Base-by-base conservation (phyloP, 331 rosid species). In the Spiraea crenata region DNA sequence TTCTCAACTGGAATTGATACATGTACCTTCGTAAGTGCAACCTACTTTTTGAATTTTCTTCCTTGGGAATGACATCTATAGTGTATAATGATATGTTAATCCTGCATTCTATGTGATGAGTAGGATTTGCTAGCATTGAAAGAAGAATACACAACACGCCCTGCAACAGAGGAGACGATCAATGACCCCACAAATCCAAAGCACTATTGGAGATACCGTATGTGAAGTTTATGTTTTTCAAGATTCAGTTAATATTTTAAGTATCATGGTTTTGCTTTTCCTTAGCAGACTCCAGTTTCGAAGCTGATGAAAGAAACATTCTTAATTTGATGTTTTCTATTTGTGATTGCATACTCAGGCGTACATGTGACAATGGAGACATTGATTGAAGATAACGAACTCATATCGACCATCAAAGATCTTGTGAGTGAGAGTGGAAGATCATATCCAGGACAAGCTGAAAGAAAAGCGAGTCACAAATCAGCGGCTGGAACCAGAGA, bases 201-300 rank as follows among this genome's bases (percentile, higher is more conserved):
- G 83, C 99, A 93, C 76, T 93, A 93, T 72, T 93, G 99, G 99
- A 86, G 99, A 93, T 93, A 60, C 70, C 99, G 99, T 93, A 86
- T n/a, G 96, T 78, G 40, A 78, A 57, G 47, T 48, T 41, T 76
- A 65, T 54, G 51, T 42, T 40, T 44, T 63, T 61, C 17, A 40
- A 54, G 7, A 54, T 49, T 46, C 15, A 40, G 3, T 42, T 12
- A 38, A 55, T 6, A 25, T 25, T 25, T 47, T 4, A 20, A 20
- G 42, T 40, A n/a, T 55, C 16, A 14, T 40, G 12, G 2, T 37
- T 47, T 13, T 8, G 16, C 11, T 31, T 75, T 70, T 37, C 12
- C 10, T 16, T 49, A 55, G 38, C 35, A 6, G 65, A 40, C 48
- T 59, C 17, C 0, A 50, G 47, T 60, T 67, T 60, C 69, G 46